These are phyloP conservation scores for Odontarrhena argentea DNA, from an alignment of 345 rosid species.

Conservation along the genomic window DNA sequence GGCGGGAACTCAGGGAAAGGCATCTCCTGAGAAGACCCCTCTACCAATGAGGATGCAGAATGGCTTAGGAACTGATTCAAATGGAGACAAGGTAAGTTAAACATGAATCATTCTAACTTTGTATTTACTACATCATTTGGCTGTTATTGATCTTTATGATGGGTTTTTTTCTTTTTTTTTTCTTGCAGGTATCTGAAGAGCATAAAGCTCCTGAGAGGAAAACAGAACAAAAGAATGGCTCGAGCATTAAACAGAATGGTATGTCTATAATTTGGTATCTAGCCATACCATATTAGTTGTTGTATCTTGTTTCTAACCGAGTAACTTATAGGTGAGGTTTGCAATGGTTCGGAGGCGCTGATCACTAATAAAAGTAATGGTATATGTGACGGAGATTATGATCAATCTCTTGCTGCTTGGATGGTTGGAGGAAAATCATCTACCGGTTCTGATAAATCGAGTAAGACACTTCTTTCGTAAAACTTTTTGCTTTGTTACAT, in stretches of 20 bases:
- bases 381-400: slow-evolving; percentile 6
- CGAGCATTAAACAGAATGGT: background rate
- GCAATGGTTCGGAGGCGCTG: slow-evolving; percentile 13
- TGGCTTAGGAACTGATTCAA: slow-evolving; percentile 13
- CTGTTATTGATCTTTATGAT: background rate
- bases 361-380: background rate
- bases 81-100: slow-evolving; percentile 15
- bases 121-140: background rate
- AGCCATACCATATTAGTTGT: slow-evolving; percentile 1
- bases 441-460: background rate
- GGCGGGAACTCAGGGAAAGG: slow-evolving; percentile 22
- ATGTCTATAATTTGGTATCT: background rate
- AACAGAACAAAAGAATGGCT: slow-evolving; percentile 5
- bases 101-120: background rate
- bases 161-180: background rate
- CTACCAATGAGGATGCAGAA: background rate
- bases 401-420: slow-evolving; percentile 52
- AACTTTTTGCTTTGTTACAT: background rate
- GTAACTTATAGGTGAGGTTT: slow-evolving; percentile 18
- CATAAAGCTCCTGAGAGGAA: slow-evolving; percentile 15
- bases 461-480: slow-evolving; percentile 15
- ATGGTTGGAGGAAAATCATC: slow-evolving; percentile 39
- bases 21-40: slow-evolving; percentile 17
- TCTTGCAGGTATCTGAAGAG: slow-evolving; percentile 12
- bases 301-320: slow-evolving; percentile 7